Evolutionary conservation across 164 flowering plant genomes (phyloP), one percentile per base, ranked within the genome.

Genomic region (Vitis amurensis): DNA sequence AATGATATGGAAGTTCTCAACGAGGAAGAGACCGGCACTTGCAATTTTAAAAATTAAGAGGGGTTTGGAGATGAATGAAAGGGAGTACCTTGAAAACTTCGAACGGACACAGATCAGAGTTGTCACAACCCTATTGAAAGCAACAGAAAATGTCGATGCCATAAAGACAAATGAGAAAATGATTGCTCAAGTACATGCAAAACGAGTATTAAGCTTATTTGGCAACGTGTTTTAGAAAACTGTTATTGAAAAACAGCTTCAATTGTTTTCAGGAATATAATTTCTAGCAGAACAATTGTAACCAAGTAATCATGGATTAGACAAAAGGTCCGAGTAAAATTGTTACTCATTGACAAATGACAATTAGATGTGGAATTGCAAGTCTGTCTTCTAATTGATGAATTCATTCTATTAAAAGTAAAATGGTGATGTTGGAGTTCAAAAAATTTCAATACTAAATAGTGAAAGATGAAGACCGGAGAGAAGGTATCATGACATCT

Each of bases 31-130:
- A 51, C 11, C 44, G 7, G 15, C 3, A 8, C 19, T 12, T 29
- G 2, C 3, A 3, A 11, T 27, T 27, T 59, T 11, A 59, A 27
- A 10, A 27, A 59, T 23, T 27, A 30, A 2, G 8, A 61, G 12
- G 47, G 23, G 55, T 11, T 16, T n/a, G 48, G 11, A 61, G 47
- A 16, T 29, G 55, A 31, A 67, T 60, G 9, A 47, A 30, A 53
- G 17, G 7, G 10, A 9, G 59, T 88, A 92, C 98, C 98, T 91
- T 94, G 76, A 94, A 94, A 69, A 78, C 87, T 73, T 94, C 94
- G 70, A 85, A 84, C 47, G 99, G 92, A 72, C 97, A 94, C 67
- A 88, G 74, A 71, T 88, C 86, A 15, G 85, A 70, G 68, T 81
- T 69, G 66, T 75, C 78, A 75, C 99, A 94, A 53, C 94, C 97